phyloP scores from a whole-genome alignment of 805 yeast species.

The Spathaspora gorwiae region DNA sequence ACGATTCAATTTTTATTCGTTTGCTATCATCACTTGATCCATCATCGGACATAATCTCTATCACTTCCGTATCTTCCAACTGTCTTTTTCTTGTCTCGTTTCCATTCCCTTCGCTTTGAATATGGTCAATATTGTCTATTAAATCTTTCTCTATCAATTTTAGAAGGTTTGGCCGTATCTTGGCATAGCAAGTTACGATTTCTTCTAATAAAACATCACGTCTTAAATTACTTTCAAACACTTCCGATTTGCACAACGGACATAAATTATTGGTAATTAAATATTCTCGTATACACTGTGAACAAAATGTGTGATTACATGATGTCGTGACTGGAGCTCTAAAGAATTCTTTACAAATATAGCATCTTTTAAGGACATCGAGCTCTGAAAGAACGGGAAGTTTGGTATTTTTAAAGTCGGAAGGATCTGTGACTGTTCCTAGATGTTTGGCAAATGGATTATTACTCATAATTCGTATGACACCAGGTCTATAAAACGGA shows the following conservation, averaged over 20 bases:
- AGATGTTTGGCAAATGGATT: constrained; percentile 12
- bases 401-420: constrained; percentile 59
- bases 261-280: constrained; percentile 58
- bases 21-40: constrained; percentile 2
- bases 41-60: constrained; percentile 11
- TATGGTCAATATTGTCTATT: background rate
- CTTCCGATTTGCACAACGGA: constrained; percentile 72
- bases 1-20: background rate
- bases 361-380: constrained; percentile 75
- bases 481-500: background rate
- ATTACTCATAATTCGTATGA: constrained; percentile 6
- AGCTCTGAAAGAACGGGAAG: constrained; percentile 56
- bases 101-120: background rate
- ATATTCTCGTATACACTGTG: constrained; percentile 75
- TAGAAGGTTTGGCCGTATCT: constrained; percentile 10
- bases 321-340: constrained; percentile 77
- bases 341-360: constrained; percentile 80
- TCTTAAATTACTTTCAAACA: constrained; percentile 64
- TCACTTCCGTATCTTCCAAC: constrained; percentile 8
- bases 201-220: constrained; percentile 72
- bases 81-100: constrained; percentile 4
- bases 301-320: constrained; percentile 88
- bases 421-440: constrained; percentile 53
- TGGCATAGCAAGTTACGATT: constrained; percentile 49
- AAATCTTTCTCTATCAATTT: constrained; percentile 2